Evolutionary conservation across 345 rosid species (phyloP).

Genomic region (Sisymbrium altissimum): DNA sequence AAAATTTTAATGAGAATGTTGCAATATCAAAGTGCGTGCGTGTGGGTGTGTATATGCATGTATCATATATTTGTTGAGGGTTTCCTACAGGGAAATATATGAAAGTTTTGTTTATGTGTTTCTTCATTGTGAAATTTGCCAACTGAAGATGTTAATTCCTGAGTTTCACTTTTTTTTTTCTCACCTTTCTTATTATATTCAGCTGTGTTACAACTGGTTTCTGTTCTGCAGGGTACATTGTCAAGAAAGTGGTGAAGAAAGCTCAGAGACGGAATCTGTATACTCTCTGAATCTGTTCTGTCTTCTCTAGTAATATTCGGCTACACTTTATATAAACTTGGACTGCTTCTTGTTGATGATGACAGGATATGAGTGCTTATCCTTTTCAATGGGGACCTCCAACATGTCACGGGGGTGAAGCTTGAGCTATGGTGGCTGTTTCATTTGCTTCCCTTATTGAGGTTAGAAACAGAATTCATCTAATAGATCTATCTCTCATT

Average conservation of each 20-base stretch:
- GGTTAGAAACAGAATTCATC: constrained; percentile 38
- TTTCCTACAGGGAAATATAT: background rate
- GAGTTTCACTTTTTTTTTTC: background rate
- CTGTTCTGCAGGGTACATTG: constrained; percentile 60
- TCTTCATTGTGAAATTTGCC: background rate
- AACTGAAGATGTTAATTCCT: constrained; percentile 5
- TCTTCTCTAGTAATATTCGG: background rate
- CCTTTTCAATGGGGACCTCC: constrained; percentile 99
- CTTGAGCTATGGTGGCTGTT: constrained; percentile 99
- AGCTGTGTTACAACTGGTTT: constrained; percentile 6
- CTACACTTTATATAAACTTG: background rate
- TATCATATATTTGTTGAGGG: background rate
- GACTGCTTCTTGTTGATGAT: constrained; percentile 6
- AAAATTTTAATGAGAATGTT: background rate
- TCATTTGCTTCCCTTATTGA: too few species aligned
- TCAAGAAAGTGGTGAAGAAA: constrained; percentile 67
- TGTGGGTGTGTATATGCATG: background rate
- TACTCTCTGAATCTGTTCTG: constrained; percentile 91
- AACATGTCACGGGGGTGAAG: too few species aligned
- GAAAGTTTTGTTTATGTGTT: background rate
- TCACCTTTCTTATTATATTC: background rate
- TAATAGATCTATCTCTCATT: too few species aligned
- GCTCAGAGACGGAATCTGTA: constrained; percentile 68
- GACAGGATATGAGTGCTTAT: constrained; percentile 86
- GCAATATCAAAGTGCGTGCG: background rate